A percentile compares a stretch with the other conserved stretches of the same genome.
phyloP scores from a whole-genome alignment of 768 basidiomycete genomes.

The Mycena sanguinolenta region DNA sequence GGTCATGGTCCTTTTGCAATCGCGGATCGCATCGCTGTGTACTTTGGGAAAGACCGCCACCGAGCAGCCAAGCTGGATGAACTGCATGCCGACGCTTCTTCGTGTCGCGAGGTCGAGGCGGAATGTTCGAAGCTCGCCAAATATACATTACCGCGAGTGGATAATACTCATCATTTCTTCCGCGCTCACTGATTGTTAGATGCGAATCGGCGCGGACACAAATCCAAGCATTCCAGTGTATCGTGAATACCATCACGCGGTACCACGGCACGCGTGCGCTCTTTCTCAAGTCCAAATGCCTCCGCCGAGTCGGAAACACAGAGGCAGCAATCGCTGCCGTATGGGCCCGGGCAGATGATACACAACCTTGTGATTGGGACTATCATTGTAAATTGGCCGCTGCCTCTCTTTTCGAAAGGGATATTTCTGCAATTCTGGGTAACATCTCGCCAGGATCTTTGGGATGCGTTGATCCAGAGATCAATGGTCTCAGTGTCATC shows the following conservation, averaged over 20 bases:
- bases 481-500: background rate
- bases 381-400: background rate
- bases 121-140: background rate
- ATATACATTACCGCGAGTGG: constrained; percentile 4
- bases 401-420: background rate
- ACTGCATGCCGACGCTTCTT: background rate
- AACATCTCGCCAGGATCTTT: background rate
- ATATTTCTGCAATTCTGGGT: background rate
- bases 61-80: background rate
- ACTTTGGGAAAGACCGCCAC: background rate
- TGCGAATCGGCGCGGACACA: constrained; percentile 6
- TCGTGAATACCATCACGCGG: background rate
- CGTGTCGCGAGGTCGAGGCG: background rate
- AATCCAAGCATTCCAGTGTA: background rate
- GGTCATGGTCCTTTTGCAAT: background rate
- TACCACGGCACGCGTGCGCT: background rate
- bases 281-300: background rate
- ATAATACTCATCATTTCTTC: background rate
- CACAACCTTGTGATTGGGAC: background rate
- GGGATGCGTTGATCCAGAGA: background rate
- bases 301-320: background rate
- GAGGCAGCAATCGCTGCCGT: background rate
- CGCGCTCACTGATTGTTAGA: background rate
- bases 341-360: background rate
- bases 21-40: background rate